Evolutionary conservation across 352 stramenopile genomes (phyloP), one percentile per base, ranked within the genome.

Genomic region (Peronospora farinosa): DNA sequence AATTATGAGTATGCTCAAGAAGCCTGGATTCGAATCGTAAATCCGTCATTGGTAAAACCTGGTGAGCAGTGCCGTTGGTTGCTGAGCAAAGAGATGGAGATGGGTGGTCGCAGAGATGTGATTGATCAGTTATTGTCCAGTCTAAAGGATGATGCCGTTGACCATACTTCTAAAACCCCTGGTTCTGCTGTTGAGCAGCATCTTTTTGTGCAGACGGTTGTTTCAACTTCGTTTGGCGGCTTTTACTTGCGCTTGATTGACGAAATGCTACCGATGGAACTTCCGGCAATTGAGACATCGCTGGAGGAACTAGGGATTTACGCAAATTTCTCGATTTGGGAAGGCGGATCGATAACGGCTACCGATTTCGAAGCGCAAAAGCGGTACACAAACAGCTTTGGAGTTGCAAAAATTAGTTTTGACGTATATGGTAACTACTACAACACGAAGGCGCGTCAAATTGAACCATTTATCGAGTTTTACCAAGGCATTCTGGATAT

Each of bases 391-490:
- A 78, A 87, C 50, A 86, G 81, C 39, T 88, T 74, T 41, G 84
- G 79, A 21, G 61, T 90, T 7, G 74, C 62, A 6, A 89, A 85
- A 53, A 57, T 92, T 39, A 86, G 72, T 48, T 89, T 89, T 51
- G 74, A 85, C 17, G 48, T 92, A 28, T 92, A 94, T 48, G 81
- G 82, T 63, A 93, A 92, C 57, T 95, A 95, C 48, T 95, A 88
- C 76, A 95, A 95, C 62, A 64, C 64, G 1, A 88, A 69, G 25
- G 72, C 73, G 10, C 64, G 77, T 5, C 78, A 92, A 36, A 63
- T 84, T 5, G 84, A 95, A 47, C 84, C 84, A 16, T 95, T 92
- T 50, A 67, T 95, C 37, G 84, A 95, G 60, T 91, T 82, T 51
- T 92, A 91, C 47, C 74, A 88, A 51, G 75, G 81, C 0, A 77